Base-by-base conservation (phyloP, 2,329 filamentous ascomycete genomes). In the Trichoderma semiorbis region DNA sequence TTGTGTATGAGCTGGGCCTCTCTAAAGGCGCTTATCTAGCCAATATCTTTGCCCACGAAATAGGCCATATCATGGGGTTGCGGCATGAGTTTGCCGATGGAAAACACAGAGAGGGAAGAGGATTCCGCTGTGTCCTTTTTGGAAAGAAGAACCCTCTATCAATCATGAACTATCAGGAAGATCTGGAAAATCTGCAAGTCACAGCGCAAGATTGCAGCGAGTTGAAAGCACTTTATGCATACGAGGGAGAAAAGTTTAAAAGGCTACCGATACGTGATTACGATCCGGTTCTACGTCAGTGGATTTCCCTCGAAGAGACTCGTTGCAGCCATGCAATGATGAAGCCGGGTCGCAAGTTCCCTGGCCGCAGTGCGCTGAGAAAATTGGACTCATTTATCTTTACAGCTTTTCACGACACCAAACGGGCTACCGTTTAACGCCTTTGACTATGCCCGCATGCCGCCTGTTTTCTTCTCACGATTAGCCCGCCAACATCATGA, bases 1-100 rank as follows among this genome's bases (percentile, higher is more conserved):
- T 26, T 3, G 63, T 55, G 1, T 66, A 55, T 3, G 2, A 11
- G 3, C 7, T 7, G 1, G n/a, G 2, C 2, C n/a, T 55, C n/a
- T 66, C n/a, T 21, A 36, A 10, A 2, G 10, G 3, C 6, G 2
- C 7, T n/a, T 39, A 21, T 53, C 16, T 68, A 1, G 65, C 50
- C 18, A 68, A 68, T 18, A 60, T 60, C 43, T n/a, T 68, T 0
- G 65, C 53, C 12, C 65, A 68, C 34, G 65, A 68, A 3, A 1
- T 58, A 1, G 65, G 65, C 2, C 65, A 68, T 28, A 43, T 60
- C 0, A 1, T 47, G 0, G 65, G 65, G 1, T 7, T 60, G 0
- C 65, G 65, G 0, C 65, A 68, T 5, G 53, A 32, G 26, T 58
- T 60, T 62, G 67, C 57, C 0, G n/a, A 14, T 7, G 3, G n/a